These are phyloP conservation scores for Prunus persica DNA, from an alignment of 306 rosid genomes.

Conservation along the genomic window DNA sequence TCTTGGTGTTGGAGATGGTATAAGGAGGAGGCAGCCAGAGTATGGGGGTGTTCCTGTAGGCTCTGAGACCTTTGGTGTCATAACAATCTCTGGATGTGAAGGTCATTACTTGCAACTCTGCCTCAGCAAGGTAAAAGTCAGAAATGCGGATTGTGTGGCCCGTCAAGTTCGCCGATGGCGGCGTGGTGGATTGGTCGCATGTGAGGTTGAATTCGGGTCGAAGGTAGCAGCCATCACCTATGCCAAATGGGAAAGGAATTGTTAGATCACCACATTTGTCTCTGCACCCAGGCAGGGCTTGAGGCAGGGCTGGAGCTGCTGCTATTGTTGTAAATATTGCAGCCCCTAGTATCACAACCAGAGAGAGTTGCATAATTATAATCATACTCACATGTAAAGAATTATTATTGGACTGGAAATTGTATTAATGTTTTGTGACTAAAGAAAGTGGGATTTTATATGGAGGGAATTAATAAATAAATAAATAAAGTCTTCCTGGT, in stretches of 20 bases:
- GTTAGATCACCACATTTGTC: background rate
- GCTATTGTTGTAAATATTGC: background rate
- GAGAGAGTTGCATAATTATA: background rate
- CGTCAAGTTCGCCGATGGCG: background rate
- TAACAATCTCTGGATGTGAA: background rate
- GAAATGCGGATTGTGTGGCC: background rate
- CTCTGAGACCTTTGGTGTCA: background rate
- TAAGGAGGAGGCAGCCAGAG: background rate
- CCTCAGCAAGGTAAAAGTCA: background rate
- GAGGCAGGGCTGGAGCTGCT: background rate
- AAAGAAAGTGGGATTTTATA: too few relatives aligned
- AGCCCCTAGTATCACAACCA: background rate
- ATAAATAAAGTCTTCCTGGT: too few relatives aligned
- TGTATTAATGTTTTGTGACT: too few relatives aligned
- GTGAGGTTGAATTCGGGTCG: background rate
- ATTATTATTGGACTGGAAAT: too few relatives aligned
- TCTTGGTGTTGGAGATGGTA: background rate
- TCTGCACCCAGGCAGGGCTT: background rate
- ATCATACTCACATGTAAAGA: background rate
- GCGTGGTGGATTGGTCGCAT: background rate
- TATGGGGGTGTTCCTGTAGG: background rate
- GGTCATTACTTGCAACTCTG: background rate
- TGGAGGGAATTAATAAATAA: too few relatives aligned
- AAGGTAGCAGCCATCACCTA: background rate
- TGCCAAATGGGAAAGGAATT: conserved; percentile 13